Base-by-base conservation (phyloP, 257 asterid species). In the Scutellaria minor region DNA sequence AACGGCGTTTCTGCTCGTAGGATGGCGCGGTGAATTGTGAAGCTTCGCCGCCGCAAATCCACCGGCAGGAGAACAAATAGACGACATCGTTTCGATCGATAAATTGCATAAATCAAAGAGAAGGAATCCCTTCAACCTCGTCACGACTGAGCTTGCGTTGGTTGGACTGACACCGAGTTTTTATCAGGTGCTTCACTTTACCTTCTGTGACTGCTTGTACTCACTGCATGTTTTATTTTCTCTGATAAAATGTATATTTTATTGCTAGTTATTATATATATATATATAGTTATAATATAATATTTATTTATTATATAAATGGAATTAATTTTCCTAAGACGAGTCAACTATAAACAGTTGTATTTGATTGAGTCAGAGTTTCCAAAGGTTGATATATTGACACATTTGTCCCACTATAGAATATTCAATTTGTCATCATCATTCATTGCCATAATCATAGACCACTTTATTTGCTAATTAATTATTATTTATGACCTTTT, bases 41-140 rank as follows among this genome's bases (percentile, higher is more conserved):
- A 74, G 79, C 6, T 74, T 71, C 45, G 70, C 15, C 56, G 69
- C 5, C 15, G 80, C 48, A 11, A 78, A 60, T 7, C 80, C 78
- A 24, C 78, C 71, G 39, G 60, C 64, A 2, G 83, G 75, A 31
- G 68, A 39, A 64, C 75, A 81, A 27, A 79, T 27, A 0, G 66
- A 69, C 71, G 84, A 77, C 88, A 84, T 84, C 75, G 72, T 72
- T 41, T 10, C 6, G n/a, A 70, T 51, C 24, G 64, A 55, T 5
- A 47, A 44, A 52, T 53, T 35, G 66, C 64, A 13, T 15, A 20
- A 57, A 70, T 69, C 54, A 15, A 44, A 12, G 35, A 13, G 56
- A n/a, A 52, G 7, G 5, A 42, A 56, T 53, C 22, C 64, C 27
- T 14, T 75, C 31, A 46, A 58, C 80, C 22, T 69, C 62, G 79